Percentiles rank a stretch among this genome's conserved stretches.
These are phyloP conservation scores for Corymbia citriodora DNA, from an alignment of 441 rosid genomes.

Conservation along the genomic window DNA sequence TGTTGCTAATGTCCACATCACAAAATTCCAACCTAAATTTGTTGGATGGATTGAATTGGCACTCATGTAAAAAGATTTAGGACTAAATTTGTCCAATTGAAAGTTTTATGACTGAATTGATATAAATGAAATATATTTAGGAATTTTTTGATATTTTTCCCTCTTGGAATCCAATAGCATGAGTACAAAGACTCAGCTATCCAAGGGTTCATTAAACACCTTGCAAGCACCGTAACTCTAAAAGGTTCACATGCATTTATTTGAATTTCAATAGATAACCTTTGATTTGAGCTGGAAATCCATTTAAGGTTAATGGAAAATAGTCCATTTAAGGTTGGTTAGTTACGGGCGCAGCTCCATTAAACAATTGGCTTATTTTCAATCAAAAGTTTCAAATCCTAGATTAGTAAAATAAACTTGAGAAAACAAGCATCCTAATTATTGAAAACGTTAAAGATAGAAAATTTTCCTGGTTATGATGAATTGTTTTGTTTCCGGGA, in stretches of 20 bases:
- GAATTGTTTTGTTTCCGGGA: background rate
- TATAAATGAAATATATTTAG: no score
- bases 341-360: background rate
- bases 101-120: no score
- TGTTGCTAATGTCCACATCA: no score
- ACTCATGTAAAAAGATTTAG: no score
- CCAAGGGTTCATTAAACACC: background rate
- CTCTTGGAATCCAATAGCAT: background rate
- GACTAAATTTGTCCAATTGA: no score
- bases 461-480: background rate
- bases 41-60: no score
- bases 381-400: background rate
- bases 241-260: no score
- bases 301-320: background rate
- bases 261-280: background rate
- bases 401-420: background rate
- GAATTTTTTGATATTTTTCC: no score
- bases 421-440: no score
- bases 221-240: background rate
- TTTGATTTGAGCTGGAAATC: background rate
- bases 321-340: background rate
- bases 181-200: background rate
- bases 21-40: no score
- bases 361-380: background rate
- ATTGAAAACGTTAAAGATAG: background rate